Conservation (phyloP, 148 eudicot species). For the Polygonum maritimum region DNA sequence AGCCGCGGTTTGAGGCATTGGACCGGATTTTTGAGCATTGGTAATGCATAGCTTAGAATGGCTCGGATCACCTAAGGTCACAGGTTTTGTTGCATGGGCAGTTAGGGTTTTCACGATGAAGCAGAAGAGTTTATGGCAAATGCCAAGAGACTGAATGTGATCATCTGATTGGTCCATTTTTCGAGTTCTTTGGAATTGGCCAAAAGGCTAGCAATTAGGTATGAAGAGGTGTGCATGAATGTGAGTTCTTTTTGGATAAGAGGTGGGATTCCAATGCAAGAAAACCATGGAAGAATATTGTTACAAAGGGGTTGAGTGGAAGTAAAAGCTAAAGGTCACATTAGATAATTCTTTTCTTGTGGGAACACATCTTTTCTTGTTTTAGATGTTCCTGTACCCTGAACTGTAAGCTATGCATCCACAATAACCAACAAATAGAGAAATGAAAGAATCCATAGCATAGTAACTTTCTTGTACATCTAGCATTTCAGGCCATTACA, state of each 20-base stretch:
- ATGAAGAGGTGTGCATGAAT: background rate
- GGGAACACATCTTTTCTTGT: background rate
- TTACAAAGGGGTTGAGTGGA: background rate
- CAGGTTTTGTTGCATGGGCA: slow-evolving; percentile 36
- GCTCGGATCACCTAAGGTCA: slow-evolving; percentile 24
- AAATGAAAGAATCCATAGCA: background rate
- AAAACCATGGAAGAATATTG: background rate
- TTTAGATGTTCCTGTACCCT: background rate
- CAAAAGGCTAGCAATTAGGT: background rate
- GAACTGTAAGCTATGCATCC: slow-evolving; percentile 2
- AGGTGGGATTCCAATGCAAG: background rate
- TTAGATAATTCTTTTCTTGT: background rate
- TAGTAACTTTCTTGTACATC: background rate
- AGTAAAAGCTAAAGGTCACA: background rate
- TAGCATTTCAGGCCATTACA: background rate
- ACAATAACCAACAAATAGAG: background rate
- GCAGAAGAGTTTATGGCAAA: slow-evolving; percentile 30
- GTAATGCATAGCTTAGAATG: background rate
- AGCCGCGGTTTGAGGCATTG: background rate
- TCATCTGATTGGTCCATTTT: background rate
- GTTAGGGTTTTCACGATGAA: slow-evolving; percentile 31
- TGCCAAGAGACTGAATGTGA: slow-evolving; percentile 21
- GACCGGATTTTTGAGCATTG: background rate
- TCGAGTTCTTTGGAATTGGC: background rate
- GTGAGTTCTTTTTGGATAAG: background rate